Evolutionary conservation across 2,329 filamentous ascomycete species (phyloP), one percentile per base, ranked within the genome.

Genomic region (Laburnicola sp.): DNA sequence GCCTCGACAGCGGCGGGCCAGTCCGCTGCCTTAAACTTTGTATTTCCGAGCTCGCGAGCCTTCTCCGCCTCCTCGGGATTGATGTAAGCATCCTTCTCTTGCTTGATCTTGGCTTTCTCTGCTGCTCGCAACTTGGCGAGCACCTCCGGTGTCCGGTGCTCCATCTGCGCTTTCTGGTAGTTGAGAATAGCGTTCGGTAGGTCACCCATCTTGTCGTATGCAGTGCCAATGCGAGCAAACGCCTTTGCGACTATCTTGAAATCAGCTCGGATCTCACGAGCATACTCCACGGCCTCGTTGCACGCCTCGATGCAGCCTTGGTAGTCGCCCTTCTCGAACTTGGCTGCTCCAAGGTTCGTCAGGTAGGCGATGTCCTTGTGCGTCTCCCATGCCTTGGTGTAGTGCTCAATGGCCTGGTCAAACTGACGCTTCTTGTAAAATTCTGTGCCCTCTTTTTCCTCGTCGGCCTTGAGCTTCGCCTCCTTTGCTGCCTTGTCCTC

Each of bases 351-450:
- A 28, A 96, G 82, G 76, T 99, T 99, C 79, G 95, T 99, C 53
- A 97, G 82, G 76, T 99, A 99, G 11, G 93, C 94, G 68, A 99
- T 96, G 68, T 99, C 94, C 81, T 97, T 94, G 83, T 90, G 82
- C 34, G 89, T 75, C 53, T 96, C 92, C 94, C 94, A 99, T 0
- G 94, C 94, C 74, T 96, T 95, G 72, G 75, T 83, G 80, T 99
- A 99, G 78, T 99, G 91, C 70, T 86, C 85, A 66, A 99, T 97
- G 44, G 94, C 94, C 69, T 88, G 86, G 66, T 97, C 94, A 62
- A 99, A 97, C 71, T 97, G 86, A 63, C 91, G 87, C 84, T 97
- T 97, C 86, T 99, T 99, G 82, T 99, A 99, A 74, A 87, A 87
- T 64, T 94, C 91, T 10, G 93, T 99, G 51, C 94, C 94, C 50